phyloP scores from a whole-genome alignment of 1,284 basidiomycete genomes.

The Tilletia caries region DNA sequence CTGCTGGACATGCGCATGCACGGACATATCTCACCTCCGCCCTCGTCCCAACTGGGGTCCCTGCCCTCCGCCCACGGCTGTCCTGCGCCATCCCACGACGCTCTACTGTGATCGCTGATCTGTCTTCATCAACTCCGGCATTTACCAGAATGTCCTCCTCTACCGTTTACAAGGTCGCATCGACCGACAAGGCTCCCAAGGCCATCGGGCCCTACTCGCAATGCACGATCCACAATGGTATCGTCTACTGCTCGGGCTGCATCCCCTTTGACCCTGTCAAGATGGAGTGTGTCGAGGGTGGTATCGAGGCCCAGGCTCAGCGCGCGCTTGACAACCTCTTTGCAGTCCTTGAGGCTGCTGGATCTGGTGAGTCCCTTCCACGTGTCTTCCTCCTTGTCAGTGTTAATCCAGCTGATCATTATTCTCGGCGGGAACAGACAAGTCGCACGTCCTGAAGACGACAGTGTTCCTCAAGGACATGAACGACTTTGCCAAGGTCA shows the following conservation, averaged over 20 bases:
- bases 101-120: too few species aligned
- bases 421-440: too few species aligned
- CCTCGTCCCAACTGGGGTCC: too few species aligned
- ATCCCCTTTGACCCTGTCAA: conserved; percentile 77
- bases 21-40: too few species aligned
- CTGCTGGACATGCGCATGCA: too few species aligned
- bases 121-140: neutral
- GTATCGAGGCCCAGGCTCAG: conserved; percentile 76
- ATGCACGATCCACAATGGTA: conserved; percentile 71
- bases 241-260: conserved; percentile 84
- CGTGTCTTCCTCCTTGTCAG: too few species aligned
- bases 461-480: conserved; percentile 86
- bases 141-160: conserved; percentile 12
- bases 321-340: conserved; percentile 84
- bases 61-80: too few species aligned
- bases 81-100: too few species aligned
- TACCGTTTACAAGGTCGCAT: conserved; percentile 43
- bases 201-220: conserved; percentile 59
- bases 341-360: conserved; percentile 76
- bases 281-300: conserved; percentile 70
- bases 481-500: conserved; percentile 83
- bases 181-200: conserved; percentile 45
- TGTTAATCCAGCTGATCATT: too few species aligned
- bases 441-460: conserved; percentile 35
- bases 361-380: conserved; percentile 42